Evolutionary conservation across 2,329 filamentous ascomycete species (phyloP).

Genomic region (Emergomyces orientalis): DNA sequence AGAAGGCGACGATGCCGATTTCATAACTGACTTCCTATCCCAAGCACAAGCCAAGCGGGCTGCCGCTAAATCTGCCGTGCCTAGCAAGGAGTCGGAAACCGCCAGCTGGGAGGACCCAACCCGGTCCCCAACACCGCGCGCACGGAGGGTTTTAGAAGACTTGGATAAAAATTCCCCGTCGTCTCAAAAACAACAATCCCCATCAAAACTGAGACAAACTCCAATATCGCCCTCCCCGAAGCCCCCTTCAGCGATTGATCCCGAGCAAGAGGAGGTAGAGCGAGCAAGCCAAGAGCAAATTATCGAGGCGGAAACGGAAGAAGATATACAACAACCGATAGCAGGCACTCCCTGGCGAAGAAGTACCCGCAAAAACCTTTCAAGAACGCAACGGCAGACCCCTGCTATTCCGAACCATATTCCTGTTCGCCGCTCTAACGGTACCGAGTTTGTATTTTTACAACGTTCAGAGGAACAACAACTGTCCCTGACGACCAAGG

Average conservation of each 20-base stretch:
- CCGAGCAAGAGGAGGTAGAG: constrained; percentile 16
- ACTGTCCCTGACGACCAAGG: constrained; percentile 33
- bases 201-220: constrained; percentile 21
- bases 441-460: constrained; percentile 38
- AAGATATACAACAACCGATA: constrained; percentile 15
- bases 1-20: constrained; percentile 31
- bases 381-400: constrained; percentile 20
- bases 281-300: constrained; percentile 16
- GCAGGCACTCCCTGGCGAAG: constrained; percentile 27
- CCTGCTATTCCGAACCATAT: constrained; percentile 30
- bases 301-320: constrained; percentile 9
- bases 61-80: constrained; percentile 23
- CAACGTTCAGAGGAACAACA: constrained; percentile 35
- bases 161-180: constrained; percentile 34
- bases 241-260: constrained; percentile 9
- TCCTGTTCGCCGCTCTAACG: constrained; percentile 36
- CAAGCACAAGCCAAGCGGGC: constrained; percentile 34
- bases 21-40: constrained; percentile 35
- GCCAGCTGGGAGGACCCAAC: not conserved
- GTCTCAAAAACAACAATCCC: constrained; percentile 24
- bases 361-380: constrained; percentile 26
- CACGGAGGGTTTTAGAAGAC: constrained; percentile 29
- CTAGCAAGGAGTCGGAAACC: constrained; percentile 16
- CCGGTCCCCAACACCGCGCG: constrained; percentile 18
- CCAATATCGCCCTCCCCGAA: constrained; percentile 13